Percentiles rank a stretch among this genome's conserved stretches.
These are phyloP conservation scores for Plasmodium cynomolgi DNA, from an alignment of 169 alveolate genomes.

Conservation along the genomic window DNA sequence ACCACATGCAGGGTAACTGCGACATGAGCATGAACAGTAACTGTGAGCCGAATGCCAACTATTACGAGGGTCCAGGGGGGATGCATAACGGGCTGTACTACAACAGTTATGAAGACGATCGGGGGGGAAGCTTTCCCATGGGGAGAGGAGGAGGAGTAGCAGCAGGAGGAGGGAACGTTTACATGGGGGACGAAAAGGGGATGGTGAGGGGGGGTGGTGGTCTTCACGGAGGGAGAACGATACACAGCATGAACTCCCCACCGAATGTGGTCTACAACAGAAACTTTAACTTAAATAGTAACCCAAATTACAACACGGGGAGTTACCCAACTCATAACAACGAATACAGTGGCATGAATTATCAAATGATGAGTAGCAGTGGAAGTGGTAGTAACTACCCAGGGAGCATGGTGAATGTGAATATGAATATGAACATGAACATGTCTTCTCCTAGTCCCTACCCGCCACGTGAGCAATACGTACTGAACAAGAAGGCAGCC, in stretches of 20 bases:
- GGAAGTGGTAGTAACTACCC: neutral
- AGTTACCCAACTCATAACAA: neutral
- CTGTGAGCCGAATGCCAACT: neutral
- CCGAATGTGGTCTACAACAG: neutral
- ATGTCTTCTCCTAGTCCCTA: constrained; percentile 4
- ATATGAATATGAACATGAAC: no score
- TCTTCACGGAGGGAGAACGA: neutral
- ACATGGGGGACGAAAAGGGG: neutral
- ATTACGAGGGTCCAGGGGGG: neutral
- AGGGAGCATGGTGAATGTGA: neutral
- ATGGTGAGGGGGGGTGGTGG: neutral
- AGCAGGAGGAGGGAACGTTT: neutral
- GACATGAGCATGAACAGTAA: neutral
- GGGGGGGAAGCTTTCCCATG: neutral
- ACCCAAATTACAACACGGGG: constrained; percentile 11
- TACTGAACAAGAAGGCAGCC: constrained; percentile 45
- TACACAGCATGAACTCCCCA: neutral
- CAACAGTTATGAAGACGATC: neutral
- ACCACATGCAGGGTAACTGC: neutral
- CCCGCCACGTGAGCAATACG: constrained; percentile 23
- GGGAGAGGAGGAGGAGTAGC: neutral
- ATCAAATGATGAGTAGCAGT: neutral
- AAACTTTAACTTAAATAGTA: neutral
- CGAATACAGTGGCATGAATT: constrained; percentile 1
- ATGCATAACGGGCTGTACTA: neutral